Conservation (phyloP, 805 yeast species). For the Hanseniaspora hatyaiensis region DNA sequence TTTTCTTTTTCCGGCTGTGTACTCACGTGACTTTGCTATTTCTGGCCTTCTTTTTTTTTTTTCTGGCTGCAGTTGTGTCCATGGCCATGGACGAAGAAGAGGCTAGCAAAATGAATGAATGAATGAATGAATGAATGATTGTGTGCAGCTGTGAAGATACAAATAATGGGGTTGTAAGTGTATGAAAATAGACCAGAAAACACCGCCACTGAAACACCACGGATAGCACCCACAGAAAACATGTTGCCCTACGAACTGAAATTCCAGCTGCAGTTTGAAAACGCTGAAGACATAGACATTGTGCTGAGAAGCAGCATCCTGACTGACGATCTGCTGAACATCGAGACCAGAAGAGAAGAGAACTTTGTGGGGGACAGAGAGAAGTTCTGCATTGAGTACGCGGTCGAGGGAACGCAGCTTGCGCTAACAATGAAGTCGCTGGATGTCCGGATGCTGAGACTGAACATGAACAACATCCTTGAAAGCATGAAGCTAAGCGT, state of each 20-base stretch:
- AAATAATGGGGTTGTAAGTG: too few relatives aligned
- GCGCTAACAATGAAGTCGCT: background rate
- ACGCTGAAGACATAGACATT: constrained; percentile 6
- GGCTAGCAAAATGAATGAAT: too few relatives aligned
- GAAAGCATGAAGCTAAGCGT: constrained; percentile 12
- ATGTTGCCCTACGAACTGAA: constrained; percentile 1
- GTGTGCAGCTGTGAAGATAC: too few relatives aligned
- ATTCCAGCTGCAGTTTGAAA: background rate
- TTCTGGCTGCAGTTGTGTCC: background rate
- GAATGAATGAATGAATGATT: too few relatives aligned
- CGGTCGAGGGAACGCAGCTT: background rate
- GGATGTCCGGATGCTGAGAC: constrained; percentile 6
- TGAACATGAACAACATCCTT: constrained; percentile 5
- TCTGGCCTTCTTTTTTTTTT: too few relatives aligned
- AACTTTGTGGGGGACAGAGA: constrained; percentile 4
- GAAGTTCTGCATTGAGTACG: constrained; percentile 11
- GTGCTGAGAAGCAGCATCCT: constrained; percentile 3
- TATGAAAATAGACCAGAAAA: too few relatives aligned
- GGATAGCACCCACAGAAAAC: background rate
- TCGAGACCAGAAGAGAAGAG: constrained; percentile 1
- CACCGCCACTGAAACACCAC: too few relatives aligned
- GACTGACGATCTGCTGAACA: constrained; percentile 13
- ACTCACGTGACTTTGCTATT: too few relatives aligned
- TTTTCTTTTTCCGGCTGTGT: too few relatives aligned
- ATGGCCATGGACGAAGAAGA: too few relatives aligned